Evolutionary conservation across 2,329 filamentous ascomycete genomes (phyloP).

Genomic region (Emmonsia crescens): DNA sequence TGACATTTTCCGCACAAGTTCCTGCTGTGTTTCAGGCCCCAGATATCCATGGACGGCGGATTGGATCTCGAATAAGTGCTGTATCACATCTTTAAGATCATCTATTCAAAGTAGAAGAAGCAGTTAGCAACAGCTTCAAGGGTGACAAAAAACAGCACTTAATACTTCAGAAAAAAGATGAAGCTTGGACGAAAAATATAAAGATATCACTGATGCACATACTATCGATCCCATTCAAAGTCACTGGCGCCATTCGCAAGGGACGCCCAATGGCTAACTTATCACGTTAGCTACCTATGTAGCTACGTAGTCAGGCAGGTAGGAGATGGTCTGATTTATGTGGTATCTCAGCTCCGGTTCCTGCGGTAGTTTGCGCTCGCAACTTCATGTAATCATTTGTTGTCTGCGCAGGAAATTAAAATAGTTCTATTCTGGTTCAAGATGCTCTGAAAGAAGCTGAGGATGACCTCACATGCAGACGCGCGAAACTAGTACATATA

Average conservation of each 20-base stretch:
- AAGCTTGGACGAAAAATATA: conserved; percentile 6
- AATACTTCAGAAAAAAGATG: background rate
- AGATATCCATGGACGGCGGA: conserved; percentile 49
- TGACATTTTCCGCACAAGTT: conserved; percentile 49
- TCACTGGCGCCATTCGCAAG: conserved; percentile 25
- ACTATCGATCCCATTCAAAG: conserved; percentile 27
- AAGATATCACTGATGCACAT: conserved; percentile 7
- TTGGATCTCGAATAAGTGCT: conserved; percentile 52
- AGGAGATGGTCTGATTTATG: background rate
- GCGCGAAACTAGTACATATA: background rate
- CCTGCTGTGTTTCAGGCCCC: conserved; percentile 45
- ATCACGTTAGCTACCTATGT: background rate
- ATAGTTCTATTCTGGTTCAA: background rate
- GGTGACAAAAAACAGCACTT: background rate
- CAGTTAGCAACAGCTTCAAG: conserved; percentile 13
- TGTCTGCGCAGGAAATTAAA: background rate
- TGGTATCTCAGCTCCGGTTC: background rate
- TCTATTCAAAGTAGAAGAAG: conserved; percentile 21
- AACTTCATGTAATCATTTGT: background rate
- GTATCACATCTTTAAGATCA: conserved; percentile 50
- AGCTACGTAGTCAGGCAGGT: background rate
- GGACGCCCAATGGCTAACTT: background rate
- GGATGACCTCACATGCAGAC: background rate
- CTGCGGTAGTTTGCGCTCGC: background rate
- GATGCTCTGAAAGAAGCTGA: background rate